Conservation (phyloP, 345 rosid species). For the Hibiscus syriacus region DNA sequence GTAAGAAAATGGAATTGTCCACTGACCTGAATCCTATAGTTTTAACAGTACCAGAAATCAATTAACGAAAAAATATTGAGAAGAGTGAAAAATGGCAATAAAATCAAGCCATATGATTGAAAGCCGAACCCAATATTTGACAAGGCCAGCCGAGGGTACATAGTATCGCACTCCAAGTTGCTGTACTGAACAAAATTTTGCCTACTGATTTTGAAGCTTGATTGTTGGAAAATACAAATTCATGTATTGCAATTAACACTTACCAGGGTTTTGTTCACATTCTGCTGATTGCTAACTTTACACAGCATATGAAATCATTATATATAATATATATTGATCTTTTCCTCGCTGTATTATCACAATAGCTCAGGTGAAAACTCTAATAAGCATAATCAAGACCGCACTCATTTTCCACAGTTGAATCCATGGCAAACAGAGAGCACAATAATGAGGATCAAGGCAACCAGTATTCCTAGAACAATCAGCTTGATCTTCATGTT, state of each 20-base stretch:
- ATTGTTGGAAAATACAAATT: not conserved
- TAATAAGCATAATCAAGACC: not conserved
- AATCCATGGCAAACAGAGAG: conserved; percentile 81
- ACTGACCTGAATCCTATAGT: not conserved
- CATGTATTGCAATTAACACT: conserved; percentile 1
- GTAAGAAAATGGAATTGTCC: not conserved
- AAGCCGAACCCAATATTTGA: not conserved
- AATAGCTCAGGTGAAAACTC: conserved; percentile 4
- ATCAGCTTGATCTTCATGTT: conserved; percentile 95
- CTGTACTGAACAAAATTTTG: not conserved
- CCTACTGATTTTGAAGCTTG: not conserved
- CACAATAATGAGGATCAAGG: conserved; percentile 64
- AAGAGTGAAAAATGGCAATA: not conserved
- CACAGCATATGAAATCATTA: conserved; percentile 15
- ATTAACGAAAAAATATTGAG: too few species aligned
- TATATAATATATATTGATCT: conserved; percentile 11
- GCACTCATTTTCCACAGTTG: conserved; percentile 32
- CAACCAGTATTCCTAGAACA: conserved; percentile 57
- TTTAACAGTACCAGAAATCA: too few species aligned
- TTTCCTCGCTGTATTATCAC: conserved; percentile 11
- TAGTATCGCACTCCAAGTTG: not conserved
- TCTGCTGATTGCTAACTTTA: conserved; percentile 15
- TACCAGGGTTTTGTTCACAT: conserved; percentile 14
- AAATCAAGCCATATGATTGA: not conserved
- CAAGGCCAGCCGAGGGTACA: not conserved